Base-by-base conservation (phyloP, 768 basidiomycete species). In the Rickenella mellea region DNA sequence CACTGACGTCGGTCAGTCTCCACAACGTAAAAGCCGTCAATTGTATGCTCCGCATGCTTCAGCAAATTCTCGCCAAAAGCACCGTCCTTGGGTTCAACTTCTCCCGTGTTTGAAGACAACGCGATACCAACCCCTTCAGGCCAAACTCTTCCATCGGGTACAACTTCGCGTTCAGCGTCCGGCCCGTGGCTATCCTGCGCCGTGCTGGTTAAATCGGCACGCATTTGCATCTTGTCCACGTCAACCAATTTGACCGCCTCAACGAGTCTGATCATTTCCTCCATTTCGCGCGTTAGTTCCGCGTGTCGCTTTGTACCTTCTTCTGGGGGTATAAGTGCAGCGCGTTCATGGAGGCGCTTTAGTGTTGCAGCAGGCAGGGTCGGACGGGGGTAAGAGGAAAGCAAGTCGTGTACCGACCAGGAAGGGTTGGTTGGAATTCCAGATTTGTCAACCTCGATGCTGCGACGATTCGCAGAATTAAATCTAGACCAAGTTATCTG, bases 391-490 rank as follows among this genome's bases (percentile, higher is more conserved):
- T 88, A 90, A 4, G 85, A 87, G 5, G 83, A 80, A 5, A 90
- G 61, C 7, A 90, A 70, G 37, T 80, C 64, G 51, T 79, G 70
- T 36, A 91, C 80, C 41, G 88, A 90, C 88, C 88, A 90, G 1
- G 81, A 80, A 17, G 87, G 80, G 33, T 62, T 58, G 0, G 67
- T 44, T 5, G 87, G 87, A 43, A 89, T 74, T 14, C 78, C 80
- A 43, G 64, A 74, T 4, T 69, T 58, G 50, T 88, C 84, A 2
- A 69, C 69, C 39, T 62, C 52, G 22, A 48, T n/a, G n/a, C n/a
- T n/a, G n/a, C n/a, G n/a, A n/a, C n/a, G n/a, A n/a, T n/a, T n/a
- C n/a, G n/a, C n/a, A n/a, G n/a, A n/a, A n/a, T n/a, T n/a, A n/a
- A n/a, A n/a, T n/a, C n/a, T n/a, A n/a, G n/a, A n/a, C n/a, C n/a